Evolutionary conservation across 108 stramenopile genomes (phyloP).

Genomic region (Cyclotella sp.): DNA sequence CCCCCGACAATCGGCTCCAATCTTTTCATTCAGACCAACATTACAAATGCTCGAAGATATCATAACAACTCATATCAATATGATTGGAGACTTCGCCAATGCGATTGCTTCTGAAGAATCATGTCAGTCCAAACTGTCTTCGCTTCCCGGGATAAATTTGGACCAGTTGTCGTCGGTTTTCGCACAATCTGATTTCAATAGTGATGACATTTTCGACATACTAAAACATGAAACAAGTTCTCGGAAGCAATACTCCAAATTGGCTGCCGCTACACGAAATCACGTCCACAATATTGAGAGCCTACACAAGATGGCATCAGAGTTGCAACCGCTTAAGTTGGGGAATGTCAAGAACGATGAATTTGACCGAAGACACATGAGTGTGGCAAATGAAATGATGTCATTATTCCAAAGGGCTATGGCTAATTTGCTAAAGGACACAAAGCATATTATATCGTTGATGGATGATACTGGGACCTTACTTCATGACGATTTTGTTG

Average conservation of each 20-base stretch:
- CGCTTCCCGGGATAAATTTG: neutral
- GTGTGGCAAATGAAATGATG: conserved; percentile 25
- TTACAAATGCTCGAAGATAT: conserved; percentile 25
- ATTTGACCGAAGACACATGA: conserved; percentile 11
- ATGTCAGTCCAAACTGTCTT: conserved; percentile 12
- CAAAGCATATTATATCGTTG: no score
- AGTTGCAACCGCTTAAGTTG: conserved; percentile 10
- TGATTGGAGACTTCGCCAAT: conserved; percentile 11
- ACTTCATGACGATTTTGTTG: no score
- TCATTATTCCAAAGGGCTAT: conserved; percentile 14
- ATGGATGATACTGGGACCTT: no score
- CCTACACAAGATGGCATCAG: conserved; percentile 15
- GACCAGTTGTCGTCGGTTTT: neutral
- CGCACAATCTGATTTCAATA: neutral
- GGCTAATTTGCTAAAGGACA: neutral
- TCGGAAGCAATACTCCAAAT: conserved; percentile 4
- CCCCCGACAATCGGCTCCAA: conserved; percentile 5
- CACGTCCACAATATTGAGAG: conserved; percentile 28
- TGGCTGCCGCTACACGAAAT: conserved; percentile 3
- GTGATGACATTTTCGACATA: neutral
- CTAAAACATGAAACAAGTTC: no score
- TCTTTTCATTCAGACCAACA: conserved; percentile 22
- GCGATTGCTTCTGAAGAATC: conserved; percentile 2
- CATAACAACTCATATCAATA: conserved; percentile 22
- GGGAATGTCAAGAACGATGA: neutral